phyloP scores from a whole-genome alignment of 2,329 filamentous ascomycete genomes.

The Raffaelea deltoideospora region DNA sequence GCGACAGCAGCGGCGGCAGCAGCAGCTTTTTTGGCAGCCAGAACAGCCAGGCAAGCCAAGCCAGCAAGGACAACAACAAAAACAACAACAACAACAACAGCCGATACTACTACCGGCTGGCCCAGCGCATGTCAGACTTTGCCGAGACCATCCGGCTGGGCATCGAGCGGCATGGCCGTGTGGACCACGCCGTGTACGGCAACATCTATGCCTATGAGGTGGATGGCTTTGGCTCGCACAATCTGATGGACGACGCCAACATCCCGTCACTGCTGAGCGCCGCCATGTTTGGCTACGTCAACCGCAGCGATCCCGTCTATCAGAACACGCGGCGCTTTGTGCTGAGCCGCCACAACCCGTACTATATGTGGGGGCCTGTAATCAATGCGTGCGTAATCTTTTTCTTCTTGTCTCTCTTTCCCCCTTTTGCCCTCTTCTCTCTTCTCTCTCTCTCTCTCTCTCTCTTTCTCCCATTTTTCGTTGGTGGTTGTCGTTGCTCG shows the following conservation, averaged over 20 bases:
- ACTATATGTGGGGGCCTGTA: constrained; percentile 41
- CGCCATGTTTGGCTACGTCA: constrained; percentile 43
- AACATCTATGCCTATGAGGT: constrained; percentile 50
- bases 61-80: no score
- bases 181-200: constrained; percentile 5
- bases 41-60: background rate
- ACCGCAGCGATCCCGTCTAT: constrained; percentile 33
- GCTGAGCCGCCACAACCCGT: constrained; percentile 47
- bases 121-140: constrained; percentile 3
- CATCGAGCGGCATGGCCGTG: constrained; percentile 8
- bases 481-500: background rate
- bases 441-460: background rate
- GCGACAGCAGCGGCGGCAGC: constrained; percentile 13
- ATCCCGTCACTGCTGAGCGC: constrained; percentile 46
- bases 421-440: background rate
- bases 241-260: constrained; percentile 53
- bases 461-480: background rate
- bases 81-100: no score
- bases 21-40: background rate
- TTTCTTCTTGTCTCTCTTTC: background rate
- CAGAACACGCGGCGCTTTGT: constrained; percentile 39
- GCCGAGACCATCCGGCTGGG: constrained; percentile 6
- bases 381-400: constrained; percentile 19
- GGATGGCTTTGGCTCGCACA: constrained; percentile 50
- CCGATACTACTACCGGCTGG: constrained; percentile 3